These are phyloP conservation scores for Magnaporthiopsis poae DNA, from an alignment of 2,329 filamentous ascomycete species.

Conservation along the genomic window DNA sequence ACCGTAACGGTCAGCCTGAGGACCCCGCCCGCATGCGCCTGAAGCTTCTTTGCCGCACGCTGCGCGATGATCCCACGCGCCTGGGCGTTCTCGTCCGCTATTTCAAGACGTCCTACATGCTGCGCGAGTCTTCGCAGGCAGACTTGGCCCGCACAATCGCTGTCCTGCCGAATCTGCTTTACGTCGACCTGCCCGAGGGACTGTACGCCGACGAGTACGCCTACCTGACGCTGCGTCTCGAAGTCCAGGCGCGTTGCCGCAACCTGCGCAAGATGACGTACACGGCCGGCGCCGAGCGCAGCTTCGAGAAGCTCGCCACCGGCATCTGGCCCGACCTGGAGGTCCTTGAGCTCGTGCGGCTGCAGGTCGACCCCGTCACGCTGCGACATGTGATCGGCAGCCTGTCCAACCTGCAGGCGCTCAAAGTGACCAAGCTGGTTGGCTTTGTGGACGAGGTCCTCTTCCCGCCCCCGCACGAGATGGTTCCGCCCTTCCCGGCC, in stretches of 20 bases:
- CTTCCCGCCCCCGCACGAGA: constrained; percentile 41
- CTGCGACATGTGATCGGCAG: constrained; percentile 62
- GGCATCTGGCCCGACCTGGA: constrained; percentile 63
- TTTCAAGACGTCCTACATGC: constrained; percentile 90
- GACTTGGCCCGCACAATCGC: constrained; percentile 79
- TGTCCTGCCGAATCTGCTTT: constrained; percentile 73
- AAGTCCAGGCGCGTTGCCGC: constrained; percentile 73
- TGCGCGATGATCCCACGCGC: constrained; percentile 62
- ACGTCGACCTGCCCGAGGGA: constrained; percentile 82
- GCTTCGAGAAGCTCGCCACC: constrained; percentile 59
- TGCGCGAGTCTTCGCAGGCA: constrained; percentile 73
- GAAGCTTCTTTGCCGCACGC: constrained; percentile 67
- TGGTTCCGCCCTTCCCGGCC: constrained; percentile 63
- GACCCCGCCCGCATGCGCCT: constrained; percentile 70
- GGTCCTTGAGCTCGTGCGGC: constrained; percentile 58
- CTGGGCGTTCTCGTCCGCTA: constrained; percentile 64
- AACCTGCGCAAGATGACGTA: constrained; percentile 87
- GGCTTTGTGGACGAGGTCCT: constrained; percentile 73
- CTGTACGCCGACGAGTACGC: constrained; percentile 71
- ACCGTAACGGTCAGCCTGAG: constrained; percentile 68
- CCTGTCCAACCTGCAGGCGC: constrained; percentile 57
- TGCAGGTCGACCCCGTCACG: constrained; percentile 60
- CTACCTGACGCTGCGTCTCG: constrained; percentile 67
- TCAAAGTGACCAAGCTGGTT: constrained; percentile 62
- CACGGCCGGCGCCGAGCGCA: constrained; percentile 64